phyloP scores from a whole-genome alignment of 257 asterid genomes.

The Nicotiana benthamiana region DNA sequence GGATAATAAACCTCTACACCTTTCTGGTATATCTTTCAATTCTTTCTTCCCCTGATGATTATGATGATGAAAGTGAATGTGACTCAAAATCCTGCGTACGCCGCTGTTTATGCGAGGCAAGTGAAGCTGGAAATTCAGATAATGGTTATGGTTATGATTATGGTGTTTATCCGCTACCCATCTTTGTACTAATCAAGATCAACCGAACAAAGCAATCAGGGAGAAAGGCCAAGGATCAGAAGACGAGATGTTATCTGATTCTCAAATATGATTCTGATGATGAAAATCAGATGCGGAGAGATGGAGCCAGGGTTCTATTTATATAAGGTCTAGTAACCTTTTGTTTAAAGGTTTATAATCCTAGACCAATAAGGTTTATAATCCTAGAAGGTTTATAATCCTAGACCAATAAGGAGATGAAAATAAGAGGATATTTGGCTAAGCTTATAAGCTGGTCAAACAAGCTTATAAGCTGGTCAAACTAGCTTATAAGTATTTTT shows the following conservation, averaged over 20 bases:
- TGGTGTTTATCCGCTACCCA: conserved; percentile 53
- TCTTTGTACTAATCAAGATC: background rate
- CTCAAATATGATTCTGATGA: background rate
- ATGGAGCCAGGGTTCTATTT: background rate
- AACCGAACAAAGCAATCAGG: background rate
- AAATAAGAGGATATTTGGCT: too few relatives aligned
- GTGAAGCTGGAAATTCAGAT: conserved; percentile 32
- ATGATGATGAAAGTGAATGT: conserved; percentile 24
- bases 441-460: too few relatives aligned
- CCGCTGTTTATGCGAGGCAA: conserved; percentile 4
- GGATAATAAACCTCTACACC: conserved; percentile 46
- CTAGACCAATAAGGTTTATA: background rate
- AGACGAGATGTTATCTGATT: conserved; percentile 47
- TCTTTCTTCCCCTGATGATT: conserved; percentile 4
- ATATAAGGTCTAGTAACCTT: background rate
- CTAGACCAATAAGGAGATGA: background rate
- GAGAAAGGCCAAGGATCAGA: conserved; percentile 96
- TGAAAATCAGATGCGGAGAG: background rate
- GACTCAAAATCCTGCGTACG: background rate
- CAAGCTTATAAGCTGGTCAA: too few relatives aligned
- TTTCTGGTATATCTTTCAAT: conserved; percentile 28
- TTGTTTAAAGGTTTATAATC: background rate
- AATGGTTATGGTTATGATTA: conserved; percentile 10
- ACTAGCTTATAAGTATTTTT: too few relatives aligned
- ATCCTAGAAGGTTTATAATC: background rate